A percentile compares a stretch with the other conserved stretches of the same genome.
phyloP scores from a whole-genome alignment of 1,284 basidiomycete species.

The Pseudomicrostroma phylloplanum region DNA sequence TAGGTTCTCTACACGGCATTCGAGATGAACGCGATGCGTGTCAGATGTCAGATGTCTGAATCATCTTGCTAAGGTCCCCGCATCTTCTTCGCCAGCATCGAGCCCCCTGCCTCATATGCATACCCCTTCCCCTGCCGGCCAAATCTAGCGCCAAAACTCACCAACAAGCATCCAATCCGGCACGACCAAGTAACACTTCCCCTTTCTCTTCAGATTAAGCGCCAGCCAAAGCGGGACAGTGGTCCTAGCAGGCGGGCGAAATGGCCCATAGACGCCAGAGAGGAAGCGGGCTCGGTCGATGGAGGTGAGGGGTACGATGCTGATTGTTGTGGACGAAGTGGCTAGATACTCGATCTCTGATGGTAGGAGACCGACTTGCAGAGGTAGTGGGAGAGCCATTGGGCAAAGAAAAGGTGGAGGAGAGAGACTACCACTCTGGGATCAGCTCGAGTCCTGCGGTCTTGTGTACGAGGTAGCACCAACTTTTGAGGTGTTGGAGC shows the following conservation, averaged over 20 bases:
- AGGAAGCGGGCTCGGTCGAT: constrained; percentile 44
- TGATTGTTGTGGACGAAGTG: constrained; percentile 25
- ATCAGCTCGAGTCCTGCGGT: too few species aligned
- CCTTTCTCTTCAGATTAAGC: constrained; percentile 81
- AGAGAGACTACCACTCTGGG: too few species aligned
- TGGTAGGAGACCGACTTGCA: constrained; percentile 17
- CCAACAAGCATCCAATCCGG: constrained; percentile 83
- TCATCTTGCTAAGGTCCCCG: too few species aligned
- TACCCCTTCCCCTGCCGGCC: too few species aligned
- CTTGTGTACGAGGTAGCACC: too few species aligned
- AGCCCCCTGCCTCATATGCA: too few species aligned
- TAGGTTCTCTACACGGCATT: constrained; percentile 61
- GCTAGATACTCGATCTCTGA: constrained; percentile 26
- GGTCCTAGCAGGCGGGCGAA: constrained; percentile 75
- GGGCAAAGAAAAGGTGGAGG: not conserved
- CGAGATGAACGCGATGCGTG: not conserved
- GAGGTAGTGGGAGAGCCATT: constrained; percentile 17
- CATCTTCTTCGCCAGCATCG: too few species aligned
- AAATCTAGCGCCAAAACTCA: constrained; percentile 52
- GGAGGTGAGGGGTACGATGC: constrained; percentile 39
- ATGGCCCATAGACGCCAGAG: constrained; percentile 67
- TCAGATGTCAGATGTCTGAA: not conserved
- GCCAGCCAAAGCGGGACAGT: constrained; percentile 91
- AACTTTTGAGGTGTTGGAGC: too few species aligned
- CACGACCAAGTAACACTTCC: constrained; percentile 82